These are phyloP conservation scores for Calonectria fujianensis DNA, from an alignment of 2,329 filamentous ascomycete genomes.

Conservation along the genomic window DNA sequence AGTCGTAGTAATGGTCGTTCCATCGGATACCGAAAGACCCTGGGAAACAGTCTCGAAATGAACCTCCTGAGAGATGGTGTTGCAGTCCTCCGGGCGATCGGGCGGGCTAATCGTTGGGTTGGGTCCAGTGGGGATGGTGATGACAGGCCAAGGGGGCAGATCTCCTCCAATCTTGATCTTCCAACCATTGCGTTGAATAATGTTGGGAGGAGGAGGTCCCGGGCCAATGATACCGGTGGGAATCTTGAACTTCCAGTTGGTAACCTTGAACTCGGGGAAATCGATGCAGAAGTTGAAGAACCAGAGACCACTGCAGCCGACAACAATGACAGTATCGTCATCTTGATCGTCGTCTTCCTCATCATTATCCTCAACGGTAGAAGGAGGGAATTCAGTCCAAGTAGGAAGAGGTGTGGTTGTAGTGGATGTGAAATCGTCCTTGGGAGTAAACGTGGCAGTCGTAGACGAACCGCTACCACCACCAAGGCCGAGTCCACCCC, in stretches of 20 bases:
- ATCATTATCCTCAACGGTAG: neutral
- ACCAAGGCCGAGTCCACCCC: neutral
- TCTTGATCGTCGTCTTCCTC: slow-evolving; percentile 2
- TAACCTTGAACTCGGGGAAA: slow-evolving; percentile 16
- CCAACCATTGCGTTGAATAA: neutral
- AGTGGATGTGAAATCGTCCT: neutral
- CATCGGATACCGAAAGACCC: slow-evolving; percentile 2
- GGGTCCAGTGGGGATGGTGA: slow-evolving; percentile 8
- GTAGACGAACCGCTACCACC: neutral
- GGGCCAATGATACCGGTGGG: slow-evolving; percentile 10
- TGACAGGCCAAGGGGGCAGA: slow-evolving; percentile 10
- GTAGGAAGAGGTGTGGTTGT: slow-evolving; percentile 10
- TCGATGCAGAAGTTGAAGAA: slow-evolving; percentile 18
- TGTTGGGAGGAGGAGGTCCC: slow-evolving; percentile 10
- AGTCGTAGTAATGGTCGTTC: slow-evolving; percentile 6
- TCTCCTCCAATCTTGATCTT: slow-evolving; percentile 17
- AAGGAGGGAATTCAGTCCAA: slow-evolving; percentile 17
- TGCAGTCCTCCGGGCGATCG: neutral
- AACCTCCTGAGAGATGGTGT: slow-evolving; percentile 8
- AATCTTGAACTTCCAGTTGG: neutral
- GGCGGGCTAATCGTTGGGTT: neutral
- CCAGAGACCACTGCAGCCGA: slow-evolving; percentile 16
- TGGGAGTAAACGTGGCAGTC: neutral
- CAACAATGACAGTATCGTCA: slow-evolving; percentile 1
- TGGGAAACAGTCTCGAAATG: slow-evolving; percentile 18